These are phyloP conservation scores for Cordyceps farinosa DNA, from an alignment of 2,329 filamentous ascomycete genomes.

Conservation along the genomic window DNA sequence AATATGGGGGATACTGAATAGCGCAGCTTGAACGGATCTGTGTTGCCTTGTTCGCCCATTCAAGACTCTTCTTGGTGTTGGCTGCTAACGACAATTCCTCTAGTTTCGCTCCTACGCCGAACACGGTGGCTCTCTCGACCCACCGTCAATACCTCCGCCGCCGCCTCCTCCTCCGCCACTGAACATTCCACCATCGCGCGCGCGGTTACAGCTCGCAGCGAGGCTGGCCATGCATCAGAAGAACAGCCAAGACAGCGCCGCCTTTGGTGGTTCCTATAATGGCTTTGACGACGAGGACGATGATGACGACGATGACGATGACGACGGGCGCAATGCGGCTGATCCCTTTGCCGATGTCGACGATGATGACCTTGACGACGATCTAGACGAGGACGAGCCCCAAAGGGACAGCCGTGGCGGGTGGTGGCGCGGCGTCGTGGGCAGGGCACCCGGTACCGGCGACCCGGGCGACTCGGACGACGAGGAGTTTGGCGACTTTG, in stretches of 20 bases:
- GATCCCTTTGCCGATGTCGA: slow-evolving; percentile 55
- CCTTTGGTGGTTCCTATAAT: slow-evolving; percentile 39
- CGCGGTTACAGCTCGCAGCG: slow-evolving; percentile 84
- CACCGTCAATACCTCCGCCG: slow-evolving; percentile 56
- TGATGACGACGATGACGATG: slow-evolving; percentile 36
- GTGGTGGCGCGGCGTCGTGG: slow-evolving; percentile 48
- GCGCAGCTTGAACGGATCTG: slow-evolving; percentile 22
- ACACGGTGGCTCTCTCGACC: slow-evolving; percentile 45
- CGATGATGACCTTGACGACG: slow-evolving; percentile 38
- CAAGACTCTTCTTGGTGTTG: slow-evolving; percentile 3
- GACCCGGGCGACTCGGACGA: slow-evolving; percentile 47
- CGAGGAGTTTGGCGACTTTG: slow-evolving; percentile 67
- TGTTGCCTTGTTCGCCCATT: slow-evolving; percentile 2
- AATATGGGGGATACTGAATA: slow-evolving; percentile 10
- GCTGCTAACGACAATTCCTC: not conserved
- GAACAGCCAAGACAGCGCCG: slow-evolving; percentile 48
- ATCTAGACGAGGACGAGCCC: slow-evolving; percentile 31
- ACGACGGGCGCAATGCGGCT: slow-evolving; percentile 1
- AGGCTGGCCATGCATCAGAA: slow-evolving; percentile 74
- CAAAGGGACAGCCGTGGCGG: slow-evolving; percentile 34
- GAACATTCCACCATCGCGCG: slow-evolving; percentile 81
- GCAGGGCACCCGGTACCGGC: slow-evolving; percentile 34
- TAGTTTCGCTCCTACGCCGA: slow-evolving; percentile 60
- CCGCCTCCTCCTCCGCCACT: slow-evolving; percentile 72
- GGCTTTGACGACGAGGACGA: slow-evolving; percentile 55